Conservation (phyloP, 371 early-diverging fungal genomes). For the Lichtheimia ornata region DNA sequence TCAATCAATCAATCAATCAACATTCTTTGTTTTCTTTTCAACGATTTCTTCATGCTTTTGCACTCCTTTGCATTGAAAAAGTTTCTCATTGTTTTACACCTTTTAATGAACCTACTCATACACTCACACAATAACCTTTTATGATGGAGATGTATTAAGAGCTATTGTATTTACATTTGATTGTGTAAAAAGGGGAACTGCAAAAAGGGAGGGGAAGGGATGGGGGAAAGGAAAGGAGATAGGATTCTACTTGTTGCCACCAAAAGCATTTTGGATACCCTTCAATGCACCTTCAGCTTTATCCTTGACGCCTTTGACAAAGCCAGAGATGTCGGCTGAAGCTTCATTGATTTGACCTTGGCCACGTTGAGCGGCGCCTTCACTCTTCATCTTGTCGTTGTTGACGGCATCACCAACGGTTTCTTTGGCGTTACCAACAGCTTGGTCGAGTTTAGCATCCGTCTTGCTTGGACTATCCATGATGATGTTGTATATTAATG, state of each 20-base stretch:
- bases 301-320: conserved; percentile 25
- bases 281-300: conserved; percentile 31
- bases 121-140: background rate
- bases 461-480: conserved; percentile 12
- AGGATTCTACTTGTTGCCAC: conserved; percentile 14
- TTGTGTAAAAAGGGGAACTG: too few relatives aligned
- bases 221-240: background rate
- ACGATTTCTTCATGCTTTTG: background rate
- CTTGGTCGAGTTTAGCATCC: conserved; percentile 32
- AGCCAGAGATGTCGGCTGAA: conserved; percentile 26
- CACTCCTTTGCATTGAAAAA: too few relatives aligned
- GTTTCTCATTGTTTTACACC: too few relatives aligned
- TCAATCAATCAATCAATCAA: background rate
- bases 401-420: conserved; percentile 40
- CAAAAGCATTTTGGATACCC: conserved; percentile 29
- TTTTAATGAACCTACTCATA: background rate
- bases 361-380: conserved; percentile 38
- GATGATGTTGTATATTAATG: too few relatives aligned
- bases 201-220: too few relatives aligned
- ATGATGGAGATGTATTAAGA: too few relatives aligned
- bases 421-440: conserved; percentile 46
- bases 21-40: background rate
- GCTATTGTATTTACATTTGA: too few relatives aligned
- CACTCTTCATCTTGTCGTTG: conserved; percentile 35
- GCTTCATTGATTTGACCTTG: conserved; percentile 41